phyloP scores from a whole-genome alignment of 2,329 filamentous ascomycete species.

The Diaporthe sp. region DNA sequence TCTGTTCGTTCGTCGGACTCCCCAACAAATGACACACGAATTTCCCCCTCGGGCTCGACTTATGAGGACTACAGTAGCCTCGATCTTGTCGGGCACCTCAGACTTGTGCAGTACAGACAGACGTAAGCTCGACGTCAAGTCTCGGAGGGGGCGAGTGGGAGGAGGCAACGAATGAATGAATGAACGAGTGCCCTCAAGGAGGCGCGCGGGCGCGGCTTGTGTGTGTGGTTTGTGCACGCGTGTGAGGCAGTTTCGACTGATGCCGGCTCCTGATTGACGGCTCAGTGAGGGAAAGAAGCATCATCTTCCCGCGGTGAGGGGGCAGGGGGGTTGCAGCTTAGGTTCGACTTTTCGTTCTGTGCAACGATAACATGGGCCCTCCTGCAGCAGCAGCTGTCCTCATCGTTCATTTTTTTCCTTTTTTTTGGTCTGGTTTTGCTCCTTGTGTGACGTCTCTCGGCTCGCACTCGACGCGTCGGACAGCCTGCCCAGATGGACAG shows the following conservation, averaged over 20 bases:
- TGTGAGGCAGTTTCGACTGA: conserved; percentile 22
- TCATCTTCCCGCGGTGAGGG: conserved; percentile 15
- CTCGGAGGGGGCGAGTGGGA: neutral
- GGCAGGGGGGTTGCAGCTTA: neutral
- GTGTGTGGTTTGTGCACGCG: neutral
- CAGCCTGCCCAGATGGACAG: too few relatives aligned
- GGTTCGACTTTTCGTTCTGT: conserved; percentile 23
- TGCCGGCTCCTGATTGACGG: conserved; percentile 21
- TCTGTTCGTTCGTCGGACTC: neutral
- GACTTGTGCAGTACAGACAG: neutral
- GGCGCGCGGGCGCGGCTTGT: neutral
- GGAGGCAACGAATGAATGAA: conserved; percentile 17
- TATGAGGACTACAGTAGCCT: neutral
- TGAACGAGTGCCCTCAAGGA: neutral
- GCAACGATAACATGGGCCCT: conserved; percentile 19
- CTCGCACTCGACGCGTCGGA: conserved; percentile 18
- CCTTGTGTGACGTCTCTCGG: conserved; percentile 6
- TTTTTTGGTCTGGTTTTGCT: too few relatives aligned
- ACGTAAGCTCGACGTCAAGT: conserved; percentile 19
- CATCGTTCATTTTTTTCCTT: conserved; percentile 3
- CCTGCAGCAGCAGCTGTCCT: conserved; percentile 5
- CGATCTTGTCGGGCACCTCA: conserved; percentile 9
- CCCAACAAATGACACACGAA: neutral
- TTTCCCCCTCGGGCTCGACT: neutral
- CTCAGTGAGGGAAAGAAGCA: conserved; percentile 20